Conservation (phyloP, 2,329 filamentous ascomycete species). For the Pestalotiopsis sp. region DNA sequence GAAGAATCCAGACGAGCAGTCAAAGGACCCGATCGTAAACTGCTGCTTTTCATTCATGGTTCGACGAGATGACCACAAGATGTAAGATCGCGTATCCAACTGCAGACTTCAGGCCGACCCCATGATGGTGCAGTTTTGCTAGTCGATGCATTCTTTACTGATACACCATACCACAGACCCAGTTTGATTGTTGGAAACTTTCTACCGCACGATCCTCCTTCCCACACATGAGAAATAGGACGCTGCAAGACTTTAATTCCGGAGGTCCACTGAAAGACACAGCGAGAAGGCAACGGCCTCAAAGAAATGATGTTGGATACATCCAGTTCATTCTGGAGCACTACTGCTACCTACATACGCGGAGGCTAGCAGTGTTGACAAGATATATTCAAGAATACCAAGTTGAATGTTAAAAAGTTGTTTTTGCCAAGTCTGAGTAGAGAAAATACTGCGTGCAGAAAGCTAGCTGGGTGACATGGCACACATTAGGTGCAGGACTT, state of each 20-base stretch:
- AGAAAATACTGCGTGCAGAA: too few species aligned
- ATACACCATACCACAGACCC: conserved; percentile 59
- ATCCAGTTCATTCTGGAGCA: too few species aligned
- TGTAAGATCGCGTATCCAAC: conserved; percentile 60
- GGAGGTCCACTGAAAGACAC: not conserved
- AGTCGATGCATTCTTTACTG: conserved; percentile 12
- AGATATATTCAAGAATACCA: too few species aligned
- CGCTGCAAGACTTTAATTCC: not conserved
- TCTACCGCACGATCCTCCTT: conserved; percentile 73
- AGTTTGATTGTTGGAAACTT: conserved; percentile 97
- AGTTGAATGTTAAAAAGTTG: too few species aligned
- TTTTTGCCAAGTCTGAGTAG: too few species aligned
- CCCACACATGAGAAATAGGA: not conserved
- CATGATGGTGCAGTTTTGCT: conserved; percentile 34
- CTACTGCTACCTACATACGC: too few species aligned
- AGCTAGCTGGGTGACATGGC: too few species aligned
- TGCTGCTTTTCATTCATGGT: conserved; percentile 99
- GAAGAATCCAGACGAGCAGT: conserved; percentile 75
- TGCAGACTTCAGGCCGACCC: not conserved
- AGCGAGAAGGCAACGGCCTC: not conserved
- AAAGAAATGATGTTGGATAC: not conserved
- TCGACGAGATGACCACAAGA: conserved; percentile 89
- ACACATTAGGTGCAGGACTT: too few species aligned
- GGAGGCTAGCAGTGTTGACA: too few species aligned
- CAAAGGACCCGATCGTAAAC: conserved; percentile 74